Conservation (phyloP, 75 land plant genomes). For the Chamaecyparis obtusa region DNA sequence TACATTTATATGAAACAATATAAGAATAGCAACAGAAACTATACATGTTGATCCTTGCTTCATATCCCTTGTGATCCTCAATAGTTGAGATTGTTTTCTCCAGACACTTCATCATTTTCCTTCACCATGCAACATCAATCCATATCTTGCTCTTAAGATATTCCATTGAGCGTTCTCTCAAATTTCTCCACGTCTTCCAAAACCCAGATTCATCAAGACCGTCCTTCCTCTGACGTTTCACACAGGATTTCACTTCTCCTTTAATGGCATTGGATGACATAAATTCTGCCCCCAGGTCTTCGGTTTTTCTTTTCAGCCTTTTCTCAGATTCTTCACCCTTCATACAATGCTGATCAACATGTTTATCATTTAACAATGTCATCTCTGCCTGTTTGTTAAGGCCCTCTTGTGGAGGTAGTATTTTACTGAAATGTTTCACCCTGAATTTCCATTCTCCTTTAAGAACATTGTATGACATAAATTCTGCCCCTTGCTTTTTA, state of each 20-base stretch:
- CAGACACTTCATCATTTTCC: neutral
- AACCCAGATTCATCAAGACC: slow-evolving; percentile 20
- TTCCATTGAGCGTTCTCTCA: neutral
- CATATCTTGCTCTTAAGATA: neutral
- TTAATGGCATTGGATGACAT: too few relatives aligned
- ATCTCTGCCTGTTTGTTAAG: slow-evolving; percentile 94
- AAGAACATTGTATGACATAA: too few relatives aligned
- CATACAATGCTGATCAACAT: slow-evolving; percentile 37
- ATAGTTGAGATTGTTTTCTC: neutral
- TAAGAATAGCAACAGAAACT: slow-evolving; percentile 3
- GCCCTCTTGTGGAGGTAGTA: slow-evolving; percentile 73
- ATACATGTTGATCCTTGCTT: neutral
- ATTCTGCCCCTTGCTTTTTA: too few relatives aligned
- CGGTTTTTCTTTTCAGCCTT: too few relatives aligned
- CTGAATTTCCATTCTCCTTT: too few relatives aligned
- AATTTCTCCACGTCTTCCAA: neutral
- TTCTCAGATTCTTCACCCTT: too few relatives aligned
- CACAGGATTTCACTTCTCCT: too few relatives aligned
- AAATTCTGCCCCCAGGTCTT: too few relatives aligned
- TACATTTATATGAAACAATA: neutral
- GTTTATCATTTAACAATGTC: slow-evolving; percentile 77
- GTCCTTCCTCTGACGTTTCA: slow-evolving; percentile 26
- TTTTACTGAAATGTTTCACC: too few relatives aligned
- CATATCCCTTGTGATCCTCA: slow-evolving; percentile 2
- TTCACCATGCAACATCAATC: neutral